Evolutionary conservation across 1,139 yeast genomes (phyloP), one percentile per base, ranked within the genome.

Genomic region (Pneumocystis sp.): DNA sequence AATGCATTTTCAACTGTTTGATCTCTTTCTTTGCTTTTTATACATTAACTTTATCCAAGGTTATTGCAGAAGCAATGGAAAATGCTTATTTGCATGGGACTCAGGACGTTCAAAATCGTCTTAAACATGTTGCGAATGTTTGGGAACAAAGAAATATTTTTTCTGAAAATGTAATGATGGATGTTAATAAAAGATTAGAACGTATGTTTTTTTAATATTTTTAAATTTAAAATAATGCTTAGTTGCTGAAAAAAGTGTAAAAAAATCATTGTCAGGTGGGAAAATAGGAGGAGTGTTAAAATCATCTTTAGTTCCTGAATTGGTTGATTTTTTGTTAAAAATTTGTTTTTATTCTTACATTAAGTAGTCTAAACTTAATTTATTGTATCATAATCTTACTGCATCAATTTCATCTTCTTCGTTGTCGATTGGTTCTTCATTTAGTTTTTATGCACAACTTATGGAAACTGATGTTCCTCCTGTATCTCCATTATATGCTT

Each of bases 121-220:
- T 87, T 44, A 80, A 78, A 59, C 79, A 95, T 61, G 83, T 88
- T 35, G 78, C 88, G 1, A 82, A 79, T 62, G 95, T 89, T 19
- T 87, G 96, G 95, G 80, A 80, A 64, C 87, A 87, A 67, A 77
- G 96, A 64, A 73, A 74, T 35, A 82, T 89, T 1, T 88, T 86
- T 70, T 69, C 78, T 1, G 71, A 73, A 0, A 72, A 72, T 1
- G 83, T 80, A 34, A 77, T 85, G 63, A 72, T 73, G 8, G 74
- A 74, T n/a, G 77, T 86, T 71, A 78, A 76, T 61, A 71, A 70
- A 15, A 76, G 78, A 1, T 70, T 82, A 8, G 74, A 74, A 39
- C 67, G 71, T 63, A 72, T 69, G 7, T 64, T 65, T 39, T 60
- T 63, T 8, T 39, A 25, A 10, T 31, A 61, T 39, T 61, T 61